These are phyloP conservation scores for Hygrophoropsis aurantiaca DNA, from an alignment of 768 basidiomycete genomes.

Conservation along the genomic window DNA sequence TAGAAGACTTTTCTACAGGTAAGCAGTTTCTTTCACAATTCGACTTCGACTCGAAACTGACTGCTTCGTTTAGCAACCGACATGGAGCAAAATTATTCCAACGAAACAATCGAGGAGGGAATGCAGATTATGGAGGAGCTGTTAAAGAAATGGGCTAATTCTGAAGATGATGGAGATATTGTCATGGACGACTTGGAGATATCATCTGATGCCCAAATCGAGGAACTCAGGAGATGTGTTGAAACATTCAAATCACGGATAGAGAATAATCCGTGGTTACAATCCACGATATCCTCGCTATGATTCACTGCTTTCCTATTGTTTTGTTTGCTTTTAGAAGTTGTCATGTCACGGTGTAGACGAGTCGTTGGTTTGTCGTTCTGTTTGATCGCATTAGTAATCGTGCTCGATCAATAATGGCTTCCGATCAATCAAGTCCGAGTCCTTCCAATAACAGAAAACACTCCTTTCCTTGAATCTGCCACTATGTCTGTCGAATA, in stretches of 20 bases:
- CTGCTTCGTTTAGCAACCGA: conserved; percentile 12
- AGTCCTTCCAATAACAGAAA: too few relatives aligned
- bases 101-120: conserved; percentile 73
- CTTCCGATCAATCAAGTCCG: too few relatives aligned
- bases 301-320: too few relatives aligned
- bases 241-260: conserved; percentile 66
- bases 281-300: conserved; percentile 50
- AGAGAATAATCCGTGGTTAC: conserved; percentile 78
- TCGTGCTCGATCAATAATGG: too few relatives aligned
- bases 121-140: conserved; percentile 79
- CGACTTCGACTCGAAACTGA: background rate
- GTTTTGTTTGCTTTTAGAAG: too few relatives aligned
- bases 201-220: conserved; percentile 34
- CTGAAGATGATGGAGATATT: conserved; percentile 39
- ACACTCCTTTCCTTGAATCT: too few relatives aligned
- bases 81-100: conserved; percentile 44
- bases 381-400: too few relatives aligned
- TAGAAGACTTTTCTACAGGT: conserved; percentile 79
- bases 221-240: conserved; percentile 57
- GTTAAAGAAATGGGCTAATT: conserved; percentile 63
- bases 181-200: conserved; percentile 49
- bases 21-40: conserved; percentile 4
- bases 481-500: conserved; percentile 7
- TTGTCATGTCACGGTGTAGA: too few relatives aligned
- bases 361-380: too few relatives aligned